These are phyloP conservation scores for Chrysoporthe puriensis DNA, from an alignment of 2,329 filamentous ascomycete genomes.

Conservation along the genomic window DNA sequence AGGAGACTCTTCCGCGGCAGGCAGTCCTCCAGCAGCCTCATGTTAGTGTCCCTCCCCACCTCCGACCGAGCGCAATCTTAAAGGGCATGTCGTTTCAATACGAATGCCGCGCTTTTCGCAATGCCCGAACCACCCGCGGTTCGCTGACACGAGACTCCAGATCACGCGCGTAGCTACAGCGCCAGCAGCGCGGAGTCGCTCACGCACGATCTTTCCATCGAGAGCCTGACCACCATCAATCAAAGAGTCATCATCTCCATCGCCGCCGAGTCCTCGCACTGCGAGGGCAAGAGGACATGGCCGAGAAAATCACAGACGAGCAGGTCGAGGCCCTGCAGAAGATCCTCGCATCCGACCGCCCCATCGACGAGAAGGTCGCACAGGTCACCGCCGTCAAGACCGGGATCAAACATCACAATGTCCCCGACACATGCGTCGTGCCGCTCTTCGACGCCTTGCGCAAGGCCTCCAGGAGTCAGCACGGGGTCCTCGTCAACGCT, in stretches of 20 bases:
- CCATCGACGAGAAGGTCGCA: slow-evolving; percentile 71
- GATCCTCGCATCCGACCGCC: slow-evolving; percentile 63
- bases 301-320: slow-evolving; percentile 62
- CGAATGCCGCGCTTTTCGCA: background rate
- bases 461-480: slow-evolving; percentile 73
- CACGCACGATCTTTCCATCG: background rate
- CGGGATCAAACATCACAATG: slow-evolving; percentile 89
- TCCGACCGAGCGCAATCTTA: slow-evolving; percentile 5
- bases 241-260: background rate
- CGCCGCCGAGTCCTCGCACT: slow-evolving; percentile 11
- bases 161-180: slow-evolving; percentile 2
- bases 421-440: slow-evolving; percentile 73
- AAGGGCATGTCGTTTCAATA: background rate
- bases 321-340: slow-evolving; percentile 59
- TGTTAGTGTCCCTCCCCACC: background rate
- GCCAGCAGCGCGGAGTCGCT: background rate
- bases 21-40: background rate
- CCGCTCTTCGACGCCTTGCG: slow-evolving; percentile 83
- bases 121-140: background rate
- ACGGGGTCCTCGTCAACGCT: slow-evolving; percentile 76
- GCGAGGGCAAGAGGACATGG: slow-evolving; percentile 43
- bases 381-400: slow-evolving; percentile 79
- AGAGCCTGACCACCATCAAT: background rate
- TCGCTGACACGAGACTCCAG: background rate
- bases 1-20: background rate